A percentile compares a stretch with the other conserved stretches of the same genome.
Conservation (phyloP, 2,329 filamentous ascomycete species). For the Periconia macrospinosa region DNA sequence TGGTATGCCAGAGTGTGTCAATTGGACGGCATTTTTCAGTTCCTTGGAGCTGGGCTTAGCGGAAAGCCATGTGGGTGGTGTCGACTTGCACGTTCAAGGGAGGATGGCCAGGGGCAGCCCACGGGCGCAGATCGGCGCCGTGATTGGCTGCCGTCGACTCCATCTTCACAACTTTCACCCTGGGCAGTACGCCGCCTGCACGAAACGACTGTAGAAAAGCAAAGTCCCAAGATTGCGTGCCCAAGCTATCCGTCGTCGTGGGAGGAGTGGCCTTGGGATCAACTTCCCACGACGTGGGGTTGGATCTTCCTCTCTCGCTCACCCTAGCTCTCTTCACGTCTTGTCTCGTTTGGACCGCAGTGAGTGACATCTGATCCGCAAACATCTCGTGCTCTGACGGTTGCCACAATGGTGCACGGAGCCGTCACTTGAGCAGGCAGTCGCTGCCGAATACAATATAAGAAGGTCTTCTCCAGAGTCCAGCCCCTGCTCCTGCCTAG, state of each 20-base stretch:
- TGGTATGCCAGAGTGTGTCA: constrained; percentile 14
- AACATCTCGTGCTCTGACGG: no score
- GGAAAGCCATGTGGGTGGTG: constrained; percentile 3
- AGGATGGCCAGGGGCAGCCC: not conserved
- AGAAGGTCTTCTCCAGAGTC: no score
- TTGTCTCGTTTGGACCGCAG: no score
- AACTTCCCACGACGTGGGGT: not conserved
- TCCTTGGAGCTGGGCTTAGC: constrained; percentile 11
- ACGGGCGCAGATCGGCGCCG: not conserved
- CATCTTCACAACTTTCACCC: not conserved
- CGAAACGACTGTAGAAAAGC: not conserved
- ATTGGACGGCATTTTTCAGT: constrained; percentile 8
- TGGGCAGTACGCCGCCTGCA: not conserved
- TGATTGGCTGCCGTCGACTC: not conserved
- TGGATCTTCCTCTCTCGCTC: not conserved
- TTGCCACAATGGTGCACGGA: no score
- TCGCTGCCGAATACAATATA: no score
- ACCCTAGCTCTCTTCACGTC: not conserved
- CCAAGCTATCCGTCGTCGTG: not conserved
- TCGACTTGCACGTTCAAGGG: constrained; percentile 7
- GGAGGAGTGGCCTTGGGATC: not conserved
- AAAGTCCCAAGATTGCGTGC: not conserved
- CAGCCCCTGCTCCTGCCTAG: no score
- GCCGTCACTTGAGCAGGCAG: no score
- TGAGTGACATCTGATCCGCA: no score